phyloP scores from a whole-genome alignment of 2,329 filamentous ascomycete genomes.

The Fusarium sp. region DNA sequence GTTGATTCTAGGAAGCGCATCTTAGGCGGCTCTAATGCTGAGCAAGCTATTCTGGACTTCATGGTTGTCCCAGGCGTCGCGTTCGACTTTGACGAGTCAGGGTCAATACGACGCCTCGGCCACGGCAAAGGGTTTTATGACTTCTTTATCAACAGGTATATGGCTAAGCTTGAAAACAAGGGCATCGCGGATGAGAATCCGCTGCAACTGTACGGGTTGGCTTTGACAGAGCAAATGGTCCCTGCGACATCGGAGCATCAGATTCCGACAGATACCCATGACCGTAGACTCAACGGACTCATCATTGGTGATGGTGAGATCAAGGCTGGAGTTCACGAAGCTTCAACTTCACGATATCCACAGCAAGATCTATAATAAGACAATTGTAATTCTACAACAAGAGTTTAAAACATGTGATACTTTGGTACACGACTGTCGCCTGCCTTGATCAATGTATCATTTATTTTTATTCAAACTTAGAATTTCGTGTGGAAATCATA shows the following conservation, averaged over 20 bases:
- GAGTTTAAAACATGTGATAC: conserved; percentile 5
- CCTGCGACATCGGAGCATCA: conserved; percentile 66
- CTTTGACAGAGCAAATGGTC: conserved; percentile 88
- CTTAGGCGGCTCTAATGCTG: conserved; percentile 71
- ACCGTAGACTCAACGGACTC: conserved; percentile 84
- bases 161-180: conserved; percentile 58
- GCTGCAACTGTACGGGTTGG: conserved; percentile 78
- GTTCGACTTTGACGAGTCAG: conserved; percentile 76
- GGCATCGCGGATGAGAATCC: conserved; percentile 53
- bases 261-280: conserved; percentile 81
- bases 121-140: conserved; percentile 99
- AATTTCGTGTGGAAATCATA: neutral
- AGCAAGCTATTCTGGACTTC: conserved; percentile 75
- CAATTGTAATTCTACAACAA: neutral
- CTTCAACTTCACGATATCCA: conserved; percentile 56
- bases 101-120: conserved; percentile 79
- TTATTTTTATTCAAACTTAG: too few relatives aligned
- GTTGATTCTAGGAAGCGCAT: conserved; percentile 77
- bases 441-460: too few relatives aligned
- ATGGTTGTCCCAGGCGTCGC: conserved; percentile 94
- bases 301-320: conserved; percentile 78
- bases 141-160: conserved; percentile 85
- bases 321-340: conserved; percentile 50
- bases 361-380: conserved; percentile 18
- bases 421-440: neutral